Percentiles rank a stretch among this genome's conserved stretches.
phyloP scores from a whole-genome alignment of 2,329 filamentous ascomycete species.

The Aspergillus pseudonomiae region DNA sequence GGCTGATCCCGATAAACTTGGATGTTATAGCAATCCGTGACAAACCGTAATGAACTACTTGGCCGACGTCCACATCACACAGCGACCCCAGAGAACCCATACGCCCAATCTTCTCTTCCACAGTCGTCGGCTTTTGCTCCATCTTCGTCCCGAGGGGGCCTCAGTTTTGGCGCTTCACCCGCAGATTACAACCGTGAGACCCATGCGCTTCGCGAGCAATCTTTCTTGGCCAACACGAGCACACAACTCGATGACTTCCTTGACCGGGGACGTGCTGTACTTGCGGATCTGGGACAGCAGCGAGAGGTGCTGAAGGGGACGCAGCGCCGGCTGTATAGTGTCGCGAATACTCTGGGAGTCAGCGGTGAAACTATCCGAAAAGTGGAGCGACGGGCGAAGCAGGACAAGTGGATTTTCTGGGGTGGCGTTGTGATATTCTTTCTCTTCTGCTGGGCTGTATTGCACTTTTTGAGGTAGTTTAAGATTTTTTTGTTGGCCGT shows the following conservation, averaged over 20 bases:
- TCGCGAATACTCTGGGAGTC: constrained; percentile 90
- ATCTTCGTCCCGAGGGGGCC: constrained; percentile 38
- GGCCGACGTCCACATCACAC: constrained; percentile 79
- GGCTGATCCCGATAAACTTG: background rate
- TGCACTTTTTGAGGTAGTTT: constrained; percentile 76
- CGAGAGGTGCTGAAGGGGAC: constrained; percentile 94
- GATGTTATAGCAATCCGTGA: constrained; percentile 54
- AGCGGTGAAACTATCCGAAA: constrained; percentile 96
- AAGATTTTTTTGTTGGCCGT: constrained; percentile 4
- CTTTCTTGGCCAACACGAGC: constrained; percentile 81
- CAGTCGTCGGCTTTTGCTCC: constrained; percentile 46
- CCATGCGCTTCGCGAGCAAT: constrained; percentile 86
- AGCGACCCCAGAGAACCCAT: constrained; percentile 90
- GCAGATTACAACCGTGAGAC: constrained; percentile 70
- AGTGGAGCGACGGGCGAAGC: constrained; percentile 86
- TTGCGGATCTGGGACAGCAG: constrained; percentile 86
- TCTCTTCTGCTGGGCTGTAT: constrained; percentile 84
- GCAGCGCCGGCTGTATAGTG: constrained; percentile 85
- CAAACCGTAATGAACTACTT: constrained; percentile 79
- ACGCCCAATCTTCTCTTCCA: constrained; percentile 64
- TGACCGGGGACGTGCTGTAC: constrained; percentile 83
- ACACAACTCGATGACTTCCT: constrained; percentile 91
- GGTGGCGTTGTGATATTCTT: constrained; percentile 85
- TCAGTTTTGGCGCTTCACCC: constrained; percentile 50
- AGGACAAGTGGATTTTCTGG: constrained; percentile 99